Conservation (phyloP, 73 alveolate genomes). For the Stentor roeselii region DNA sequence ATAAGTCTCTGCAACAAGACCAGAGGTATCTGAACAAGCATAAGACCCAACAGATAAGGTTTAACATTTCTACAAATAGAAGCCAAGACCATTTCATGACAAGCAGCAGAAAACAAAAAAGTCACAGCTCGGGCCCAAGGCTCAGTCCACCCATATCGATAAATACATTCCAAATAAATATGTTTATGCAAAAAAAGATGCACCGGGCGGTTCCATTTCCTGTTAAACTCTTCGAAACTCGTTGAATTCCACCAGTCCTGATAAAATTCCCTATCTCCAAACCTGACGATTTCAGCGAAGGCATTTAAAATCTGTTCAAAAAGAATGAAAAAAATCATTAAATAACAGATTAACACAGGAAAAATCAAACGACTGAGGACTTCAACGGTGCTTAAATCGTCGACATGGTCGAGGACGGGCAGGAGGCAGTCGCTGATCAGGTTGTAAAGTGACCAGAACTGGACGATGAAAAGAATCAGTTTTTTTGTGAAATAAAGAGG, state of each 20-base stretch:
- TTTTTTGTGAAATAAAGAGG: background rate
- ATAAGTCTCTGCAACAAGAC: background rate
- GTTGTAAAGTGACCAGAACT: background rate
- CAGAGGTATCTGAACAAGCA: background rate
- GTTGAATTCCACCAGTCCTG: constrained; percentile 49
- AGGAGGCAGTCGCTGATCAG: background rate
- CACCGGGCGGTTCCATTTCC: constrained; percentile 54
- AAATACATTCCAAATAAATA: constrained; percentile 17
- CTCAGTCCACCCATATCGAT: background rate
- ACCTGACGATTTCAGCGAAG: constrained; percentile 40
- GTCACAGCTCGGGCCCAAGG: background rate
- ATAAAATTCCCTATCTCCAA: constrained; percentile 43
- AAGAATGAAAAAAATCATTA: background rate
- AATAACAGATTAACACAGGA: background rate
- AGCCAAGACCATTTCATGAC: constrained; percentile 3
- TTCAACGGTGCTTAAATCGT: background rate
- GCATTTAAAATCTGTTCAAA: constrained; percentile 33
- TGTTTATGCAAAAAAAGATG: constrained; percentile 43
- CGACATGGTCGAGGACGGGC: background rate
- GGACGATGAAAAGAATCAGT: background rate
- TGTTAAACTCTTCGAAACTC: constrained; percentile 37
- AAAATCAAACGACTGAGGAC: background rate
- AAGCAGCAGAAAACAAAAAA: background rate
- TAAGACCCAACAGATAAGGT: background rate
- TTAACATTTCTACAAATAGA: background rate